Base-by-base conservation (phyloP, 768 basidiomycete species). In the Lanmaoa rubissima region DNA sequence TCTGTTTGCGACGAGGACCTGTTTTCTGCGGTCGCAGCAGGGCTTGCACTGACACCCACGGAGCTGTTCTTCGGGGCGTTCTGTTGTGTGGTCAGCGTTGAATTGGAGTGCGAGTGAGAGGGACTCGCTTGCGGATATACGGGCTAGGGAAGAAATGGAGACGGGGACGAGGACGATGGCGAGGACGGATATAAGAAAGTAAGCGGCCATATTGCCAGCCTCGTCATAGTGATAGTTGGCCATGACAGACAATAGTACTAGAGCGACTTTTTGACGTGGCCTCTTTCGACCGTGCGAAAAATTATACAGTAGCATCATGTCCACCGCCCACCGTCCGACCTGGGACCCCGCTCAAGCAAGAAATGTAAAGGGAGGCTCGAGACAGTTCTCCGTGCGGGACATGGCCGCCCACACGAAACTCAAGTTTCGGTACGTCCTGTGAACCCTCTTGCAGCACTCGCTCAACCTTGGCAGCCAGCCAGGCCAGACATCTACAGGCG, bases 321-420 rank as follows among this genome's bases (percentile, higher is more conserved):
- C 92, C 51, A 94, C 90, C 77, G 91, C 91, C 4, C 92, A 94
- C 72, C 85, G 92, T 75, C 92, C 92, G 65, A 95, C 92, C 84
- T 98, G 95, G 95, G 92, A 95, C 62, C 96, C 96, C 2, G 94
- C 95, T 0, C 92, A 95, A 73, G 96, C 92, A 35, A 85, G 86
- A 65, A 93, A 97, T 74, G 87, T 93, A 59, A 93, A 92, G 70
- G 90, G 90, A 4, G 93, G 92, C 55, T 94, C 94, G 50, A 85
- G 92, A 56, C 93, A 96, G 68, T 94, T 87, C 76, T 96, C 94
- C 5, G 88, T 92, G 67, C 84, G 91, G 59, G 94, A 97, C 71
- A 90, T 98, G 83, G 92, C 96, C 7, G 81, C 92, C 3, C 91
- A 98, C 72, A 99, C 96, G 2, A 96, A 97, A 74, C 88, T 99